Evolutionary conservation across 306 rosid genomes (phyloP).

Genomic region (Notholithocarpus densiflorus): DNA sequence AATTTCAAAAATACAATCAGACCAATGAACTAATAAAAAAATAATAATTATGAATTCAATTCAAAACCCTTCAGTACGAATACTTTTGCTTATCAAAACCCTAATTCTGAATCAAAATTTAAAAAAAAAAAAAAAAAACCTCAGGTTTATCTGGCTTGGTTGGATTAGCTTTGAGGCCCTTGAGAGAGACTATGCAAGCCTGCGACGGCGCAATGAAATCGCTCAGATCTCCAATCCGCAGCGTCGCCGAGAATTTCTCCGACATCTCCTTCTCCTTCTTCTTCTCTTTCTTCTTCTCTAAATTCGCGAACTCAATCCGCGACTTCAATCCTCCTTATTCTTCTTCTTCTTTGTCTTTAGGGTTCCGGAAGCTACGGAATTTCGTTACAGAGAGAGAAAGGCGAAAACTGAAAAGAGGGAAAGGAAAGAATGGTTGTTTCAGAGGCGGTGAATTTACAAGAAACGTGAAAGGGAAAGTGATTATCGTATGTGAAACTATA

Average conservation of each 20-base stretch:
- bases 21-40: neutral
- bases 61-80: neutral
- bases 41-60: neutral
- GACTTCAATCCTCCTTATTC: neutral
- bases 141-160: slow-evolving; percentile 49
- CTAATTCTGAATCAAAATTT: neutral
- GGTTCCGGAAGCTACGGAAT: neutral
- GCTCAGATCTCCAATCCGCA: slow-evolving; percentile 88
- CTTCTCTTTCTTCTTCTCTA: neutral
- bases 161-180: slow-evolving; percentile 54
- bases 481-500: neutral
- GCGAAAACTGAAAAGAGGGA: no score
- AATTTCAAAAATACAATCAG: neutral
- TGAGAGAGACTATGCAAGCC: slow-evolving; percentile 88
- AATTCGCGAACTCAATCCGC: neutral
- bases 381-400: neutral
- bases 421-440: slow-evolving; percentile 3
- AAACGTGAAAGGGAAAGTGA: neutral
- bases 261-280: slow-evolving; percentile 45
- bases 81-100: neutral
- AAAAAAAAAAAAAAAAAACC: slow-evolving; percentile 30
- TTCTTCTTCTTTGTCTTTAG: neutral
- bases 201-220: slow-evolving; percentile 93
- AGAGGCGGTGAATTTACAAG: slow-evolving; percentile 8
- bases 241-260: slow-evolving; percentile 80